phyloP scores from a whole-genome alignment of 768 basidiomycete genomes.

The Suillus variegatus region DNA sequence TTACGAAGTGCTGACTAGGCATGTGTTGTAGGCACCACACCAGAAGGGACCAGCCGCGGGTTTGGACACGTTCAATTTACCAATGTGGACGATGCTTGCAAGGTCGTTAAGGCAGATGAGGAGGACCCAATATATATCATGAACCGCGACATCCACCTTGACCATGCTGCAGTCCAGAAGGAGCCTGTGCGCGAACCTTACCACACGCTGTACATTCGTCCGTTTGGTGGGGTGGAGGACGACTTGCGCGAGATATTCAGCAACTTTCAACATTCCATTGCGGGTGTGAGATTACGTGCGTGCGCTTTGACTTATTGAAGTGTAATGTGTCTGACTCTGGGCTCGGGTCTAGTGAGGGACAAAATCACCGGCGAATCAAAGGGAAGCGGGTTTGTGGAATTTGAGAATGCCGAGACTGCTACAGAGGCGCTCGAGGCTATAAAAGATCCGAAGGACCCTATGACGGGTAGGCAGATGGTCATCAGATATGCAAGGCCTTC shows the following conservation, averaged over 20 bases:
- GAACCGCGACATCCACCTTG: conserved; percentile 45
- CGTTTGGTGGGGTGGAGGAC: conserved; percentile 28
- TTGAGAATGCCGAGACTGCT: conserved; percentile 45
- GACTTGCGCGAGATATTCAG: conserved; percentile 30
- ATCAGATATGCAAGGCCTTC: conserved; percentile 23
- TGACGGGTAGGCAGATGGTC: conserved; percentile 2
- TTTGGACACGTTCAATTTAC: conserved; percentile 48
- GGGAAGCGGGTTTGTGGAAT: conserved; percentile 55
- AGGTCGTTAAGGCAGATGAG: conserved; percentile 34
- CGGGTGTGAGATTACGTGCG: conserved; percentile 33
- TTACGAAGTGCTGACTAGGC: neutral
- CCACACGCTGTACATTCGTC: conserved; percentile 32
- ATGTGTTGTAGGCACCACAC: conserved; percentile 19
- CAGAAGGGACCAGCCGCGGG: conserved; percentile 43
- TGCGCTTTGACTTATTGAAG: conserved; percentile 18
- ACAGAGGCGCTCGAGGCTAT: conserved; percentile 47
- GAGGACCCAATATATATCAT: conserved; percentile 51
- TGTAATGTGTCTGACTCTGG: neutral
- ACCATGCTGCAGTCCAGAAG: conserved; percentile 34
- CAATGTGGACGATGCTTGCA: conserved; percentile 36
- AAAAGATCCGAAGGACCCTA: conserved; percentile 24
- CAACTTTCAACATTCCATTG: conserved; percentile 13
- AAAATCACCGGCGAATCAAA: conserved; percentile 29
- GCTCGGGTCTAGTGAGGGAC: conserved; percentile 30
- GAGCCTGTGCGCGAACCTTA: conserved; percentile 18